These are phyloP conservation scores for Excoecaria agallocha DNA, from an alignment of 345 rosid genomes.

Conservation along the genomic window DNA sequence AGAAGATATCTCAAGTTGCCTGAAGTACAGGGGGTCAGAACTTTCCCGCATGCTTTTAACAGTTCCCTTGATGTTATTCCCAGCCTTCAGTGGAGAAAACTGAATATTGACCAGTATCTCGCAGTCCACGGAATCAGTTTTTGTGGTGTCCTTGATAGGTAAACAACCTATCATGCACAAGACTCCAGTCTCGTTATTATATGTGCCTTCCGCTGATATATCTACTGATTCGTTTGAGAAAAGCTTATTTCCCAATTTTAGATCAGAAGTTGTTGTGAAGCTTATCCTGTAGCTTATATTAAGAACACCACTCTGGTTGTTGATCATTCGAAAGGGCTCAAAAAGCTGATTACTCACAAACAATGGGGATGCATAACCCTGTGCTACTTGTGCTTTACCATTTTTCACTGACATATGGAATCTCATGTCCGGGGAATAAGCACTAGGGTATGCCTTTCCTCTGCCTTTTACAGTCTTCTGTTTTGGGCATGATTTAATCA, in stretches of 20 bases:
- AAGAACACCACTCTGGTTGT: slow-evolving; percentile 35
- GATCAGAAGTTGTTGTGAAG: slow-evolving; percentile 26
- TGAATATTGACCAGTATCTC: slow-evolving; percentile 48
- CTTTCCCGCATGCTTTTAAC: slow-evolving; percentile 60
- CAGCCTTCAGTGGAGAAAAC: slow-evolving; percentile 50
- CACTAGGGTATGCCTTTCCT: slow-evolving; percentile 55
- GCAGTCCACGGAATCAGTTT: slow-evolving; percentile 52
- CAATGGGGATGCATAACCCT: slow-evolving; percentile 55
- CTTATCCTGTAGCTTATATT: slow-evolving; percentile 67
- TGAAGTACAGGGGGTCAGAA: slow-evolving; percentile 63
- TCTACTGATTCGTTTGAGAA: slow-evolving; percentile 34
- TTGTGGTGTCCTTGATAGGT: slow-evolving; percentile 18
- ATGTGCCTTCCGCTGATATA: slow-evolving; percentile 75
- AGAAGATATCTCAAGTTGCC: slow-evolving; percentile 53
- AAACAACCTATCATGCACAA: slow-evolving; percentile 90
- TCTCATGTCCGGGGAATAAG: slow-evolving; percentile 61
- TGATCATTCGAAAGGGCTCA: slow-evolving; percentile 16
- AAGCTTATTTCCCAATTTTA: slow-evolving; percentile 21
- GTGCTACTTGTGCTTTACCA: slow-evolving; percentile 38
- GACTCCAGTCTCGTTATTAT: slow-evolving; percentile 55
- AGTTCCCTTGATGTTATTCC: slow-evolving; percentile 55
- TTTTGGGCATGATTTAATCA: slow-evolving; percentile 36
- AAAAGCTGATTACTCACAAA: slow-evolving; percentile 58
- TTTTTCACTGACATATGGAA: slow-evolving; percentile 50
- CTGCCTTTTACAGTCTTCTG: slow-evolving; percentile 34